phyloP scores from a whole-genome alignment of 176 grass and related monocot species.

The Rhynchospora tenuis region DNA sequence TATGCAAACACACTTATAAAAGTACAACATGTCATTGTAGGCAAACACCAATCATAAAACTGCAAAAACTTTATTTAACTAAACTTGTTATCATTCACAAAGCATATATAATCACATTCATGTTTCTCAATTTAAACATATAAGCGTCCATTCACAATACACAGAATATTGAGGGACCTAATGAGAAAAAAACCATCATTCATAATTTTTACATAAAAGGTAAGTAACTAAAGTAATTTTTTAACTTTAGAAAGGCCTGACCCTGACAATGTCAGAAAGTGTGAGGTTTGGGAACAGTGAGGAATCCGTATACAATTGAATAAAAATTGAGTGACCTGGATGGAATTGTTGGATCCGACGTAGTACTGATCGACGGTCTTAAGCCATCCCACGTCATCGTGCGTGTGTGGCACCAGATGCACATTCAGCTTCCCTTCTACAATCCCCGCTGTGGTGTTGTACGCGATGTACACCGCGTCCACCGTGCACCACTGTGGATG shows the following conservation, averaged over 20 bases:
- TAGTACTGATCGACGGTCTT: constrained; percentile 85
- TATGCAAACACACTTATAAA: neutral
- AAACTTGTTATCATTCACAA: neutral
- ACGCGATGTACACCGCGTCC: constrained; percentile 57
- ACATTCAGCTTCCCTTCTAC: constrained; percentile 66
- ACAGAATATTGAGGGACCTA: neutral
- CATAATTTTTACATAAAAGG: neutral
- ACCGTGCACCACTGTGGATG: neutral
- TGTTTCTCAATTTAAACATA: neutral
- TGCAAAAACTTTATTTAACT: neutral
- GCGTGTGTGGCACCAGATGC: constrained; percentile 62
- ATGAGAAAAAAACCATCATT: neutral
- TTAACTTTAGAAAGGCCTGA: neutral
- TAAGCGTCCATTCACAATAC: neutral
- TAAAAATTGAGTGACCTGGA: constrained; percentile 41
- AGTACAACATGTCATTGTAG: neutral
- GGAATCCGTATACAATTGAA: neutral
- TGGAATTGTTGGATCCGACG: constrained; percentile 82
- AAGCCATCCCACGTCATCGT: constrained; percentile 80
- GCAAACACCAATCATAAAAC: neutral
- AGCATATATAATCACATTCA: neutral
- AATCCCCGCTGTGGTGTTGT: constrained; percentile 75
- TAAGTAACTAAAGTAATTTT: neutral
- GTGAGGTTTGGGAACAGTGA: neutral
- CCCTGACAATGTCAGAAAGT: neutral